Conservation (phyloP, 495 filamentous ascomycete species). For the Wilcoxina mikolae region DNA sequence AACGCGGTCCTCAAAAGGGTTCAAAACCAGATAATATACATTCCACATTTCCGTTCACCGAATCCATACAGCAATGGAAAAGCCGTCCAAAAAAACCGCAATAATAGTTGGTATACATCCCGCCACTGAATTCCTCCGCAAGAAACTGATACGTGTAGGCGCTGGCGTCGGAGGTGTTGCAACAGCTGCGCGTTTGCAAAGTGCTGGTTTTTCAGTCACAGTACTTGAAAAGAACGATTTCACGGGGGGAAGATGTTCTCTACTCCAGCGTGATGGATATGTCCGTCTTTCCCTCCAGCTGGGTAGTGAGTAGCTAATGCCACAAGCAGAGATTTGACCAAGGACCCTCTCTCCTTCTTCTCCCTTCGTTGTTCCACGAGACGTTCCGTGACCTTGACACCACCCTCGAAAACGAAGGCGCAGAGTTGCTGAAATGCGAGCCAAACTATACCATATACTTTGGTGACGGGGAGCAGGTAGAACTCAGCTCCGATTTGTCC, state of each 20-base stretch:
- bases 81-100: slow-evolving; percentile 36
- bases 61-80: slow-evolving; percentile 46
- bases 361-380: slow-evolving; percentile 49
- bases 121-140: no score
- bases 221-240: slow-evolving; percentile 55
- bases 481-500: slow-evolving; percentile 44
- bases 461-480: slow-evolving; percentile 43
- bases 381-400: slow-evolving; percentile 50
- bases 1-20: no score
- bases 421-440: slow-evolving; percentile 50
- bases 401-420: slow-evolving; percentile 41
- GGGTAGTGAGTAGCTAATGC: slow-evolving; percentile 1
- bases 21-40: no score
- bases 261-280: slow-evolving; percentile 41
- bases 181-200: slow-evolving; percentile 51
- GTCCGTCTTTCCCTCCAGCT: slow-evolving; percentile 22
- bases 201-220: slow-evolving; percentile 48
- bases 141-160: slow-evolving; percentile 34
- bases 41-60: no score
- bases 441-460: slow-evolving; percentile 60
- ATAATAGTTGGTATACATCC: slow-evolving; percentile 35
- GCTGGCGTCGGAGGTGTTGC: slow-evolving; percentile 55
- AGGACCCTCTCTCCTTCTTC: slow-evolving; percentile 53
- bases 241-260: slow-evolving; percentile 49
- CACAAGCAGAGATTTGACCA: slow-evolving; percentile 47